Conservation (phyloP, 164 flowering plant genomes). For the Nymphaea colorata region DNA sequence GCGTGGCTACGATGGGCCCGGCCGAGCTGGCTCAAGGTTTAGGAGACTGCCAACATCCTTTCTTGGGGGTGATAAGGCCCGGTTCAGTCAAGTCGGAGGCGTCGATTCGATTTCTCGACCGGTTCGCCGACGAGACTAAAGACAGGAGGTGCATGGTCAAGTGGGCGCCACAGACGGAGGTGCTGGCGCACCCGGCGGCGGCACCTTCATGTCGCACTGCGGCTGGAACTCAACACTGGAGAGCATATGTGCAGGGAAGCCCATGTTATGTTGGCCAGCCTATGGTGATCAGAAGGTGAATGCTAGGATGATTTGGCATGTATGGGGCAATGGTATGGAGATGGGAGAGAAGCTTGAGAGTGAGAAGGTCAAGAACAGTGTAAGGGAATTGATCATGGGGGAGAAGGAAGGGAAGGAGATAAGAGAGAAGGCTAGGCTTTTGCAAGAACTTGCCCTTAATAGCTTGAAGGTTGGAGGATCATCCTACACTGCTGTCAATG, state of each 20-base stretch:
- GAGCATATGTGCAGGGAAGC: constrained; percentile 47
- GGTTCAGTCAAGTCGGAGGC: constrained; percentile 11
- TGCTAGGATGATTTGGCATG: constrained; percentile 27
- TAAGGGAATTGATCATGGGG: constrained; percentile 21
- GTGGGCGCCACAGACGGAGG: constrained; percentile 58
- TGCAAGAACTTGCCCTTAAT: constrained; percentile 19
- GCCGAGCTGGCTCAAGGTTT: constrained; percentile 26
- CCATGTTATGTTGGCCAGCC: constrained; percentile 41
- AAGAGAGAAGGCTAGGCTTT: constrained; percentile 12
- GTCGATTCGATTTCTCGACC: constrained; percentile 12
- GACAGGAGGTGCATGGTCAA: constrained; percentile 23
- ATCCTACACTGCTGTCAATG: constrained; percentile 13
- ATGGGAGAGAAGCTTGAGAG: constrained; percentile 22
- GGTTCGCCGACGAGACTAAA: constrained; percentile 7
- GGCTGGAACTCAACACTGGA: constrained; percentile 59
- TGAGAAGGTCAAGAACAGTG: constrained; percentile 15
- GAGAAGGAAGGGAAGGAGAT: constrained; percentile 27
- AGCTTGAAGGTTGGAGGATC: constrained; percentile 30
- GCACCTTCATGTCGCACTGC: constrained; percentile 45
- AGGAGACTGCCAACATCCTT: constrained; percentile 23
- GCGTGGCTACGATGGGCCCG: constrained; percentile 17
- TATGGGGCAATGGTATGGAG: constrained; percentile 38
- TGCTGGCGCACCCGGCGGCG: constrained; percentile 41
- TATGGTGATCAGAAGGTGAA: constrained; percentile 36
- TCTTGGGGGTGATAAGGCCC: constrained; percentile 36